phyloP scores from a whole-genome alignment of 169 alveolate genomes.

The Eimeria acervulina region DNA sequence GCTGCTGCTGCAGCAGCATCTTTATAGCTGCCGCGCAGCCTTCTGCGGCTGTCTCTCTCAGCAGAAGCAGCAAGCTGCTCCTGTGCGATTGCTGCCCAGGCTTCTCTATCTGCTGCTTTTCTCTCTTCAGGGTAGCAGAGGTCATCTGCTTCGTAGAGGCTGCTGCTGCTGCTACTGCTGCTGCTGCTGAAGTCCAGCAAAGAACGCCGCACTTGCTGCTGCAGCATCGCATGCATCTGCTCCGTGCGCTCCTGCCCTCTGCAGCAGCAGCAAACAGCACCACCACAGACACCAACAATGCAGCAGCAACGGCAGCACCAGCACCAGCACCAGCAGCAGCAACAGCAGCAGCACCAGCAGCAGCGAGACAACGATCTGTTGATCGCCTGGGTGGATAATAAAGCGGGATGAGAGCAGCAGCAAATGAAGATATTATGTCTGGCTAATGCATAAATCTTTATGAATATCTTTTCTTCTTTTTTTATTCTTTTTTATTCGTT shows the following conservation, averaged over 20 bases:
- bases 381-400: too few species aligned
- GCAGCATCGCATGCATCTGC: slow-evolving; percentile 86
- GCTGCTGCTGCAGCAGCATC: slow-evolving; percentile 2
- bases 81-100: slow-evolving; percentile 79
- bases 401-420: too few species aligned
- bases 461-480: too few species aligned
- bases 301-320: too few species aligned
- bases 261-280: background rate
- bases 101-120: slow-evolving; percentile 86
- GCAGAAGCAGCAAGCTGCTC: slow-evolving; percentile 70
- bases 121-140: slow-evolving; percentile 83
- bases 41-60: slow-evolving; percentile 69
- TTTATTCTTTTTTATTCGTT: too few species aligned
- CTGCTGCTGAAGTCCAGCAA: slow-evolving; percentile 84
- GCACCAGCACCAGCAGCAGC: background rate
- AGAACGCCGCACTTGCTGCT: slow-evolving; percentile 85
- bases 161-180: slow-evolving; percentile 76
- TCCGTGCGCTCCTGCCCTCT: slow-evolving; percentile 88
- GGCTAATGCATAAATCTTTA: too few species aligned
- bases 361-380: background rate
- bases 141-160: slow-evolving; percentile 86
- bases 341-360: slow-evolving; percentile 8
- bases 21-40: slow-evolving; percentile 28
- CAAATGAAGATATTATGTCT: too few species aligned
- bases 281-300: too few species aligned